Evolutionary conservation across 176 grass and related monocot species (phyloP), one percentile per base, ranked within the genome.

Genomic region (Raddia distichophylla): DNA sequence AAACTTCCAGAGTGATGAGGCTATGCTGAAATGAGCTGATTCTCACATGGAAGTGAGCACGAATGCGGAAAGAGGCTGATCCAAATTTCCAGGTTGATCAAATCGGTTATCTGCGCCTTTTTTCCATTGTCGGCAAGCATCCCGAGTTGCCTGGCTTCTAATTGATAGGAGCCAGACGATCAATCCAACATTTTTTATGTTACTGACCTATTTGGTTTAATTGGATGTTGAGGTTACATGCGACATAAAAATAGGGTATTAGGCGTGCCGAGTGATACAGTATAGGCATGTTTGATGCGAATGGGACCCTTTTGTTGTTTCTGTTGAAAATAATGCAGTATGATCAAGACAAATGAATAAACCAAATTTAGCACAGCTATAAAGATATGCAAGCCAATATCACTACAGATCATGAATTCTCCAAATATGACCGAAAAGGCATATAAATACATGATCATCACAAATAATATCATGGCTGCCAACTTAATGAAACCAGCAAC

Each of bases 1-100:
- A 86, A 87, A 50, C 95, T 98, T 60, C 95, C 95, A 1, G 88
- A 95, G 47, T 95, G 63, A 86, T 55, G 48, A 71, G 56, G 57
- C 53, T 47, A 43, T 10, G 2, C 14, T 1, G 1, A 57, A n/a
- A 42, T 33, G 5, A 37, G 9, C 37, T 37, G 45, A 13, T 75
- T 75, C 63, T 57, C 69, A 57, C 62, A 88, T 85, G 63, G 64
- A 42, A 53, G 64, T 76, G 37, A 16, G 48, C 76, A 27, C 71
- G 56, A 78, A 56, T 5, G 22, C 58, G 18, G n/a, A 62, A 6
- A 74, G 61, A 50, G 32, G 14, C 77, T 18, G 13, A 32, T 17
- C 58, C 1, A 54, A 12, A 40, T 40, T 77, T 71, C 61, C 8
- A 40, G 53, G 46, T 3, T 27, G 71, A 49, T 10, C 48, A 74